Base-by-base conservation (phyloP, 2,329 filamentous ascomycete species). In the Beauveria sp. region DNA sequence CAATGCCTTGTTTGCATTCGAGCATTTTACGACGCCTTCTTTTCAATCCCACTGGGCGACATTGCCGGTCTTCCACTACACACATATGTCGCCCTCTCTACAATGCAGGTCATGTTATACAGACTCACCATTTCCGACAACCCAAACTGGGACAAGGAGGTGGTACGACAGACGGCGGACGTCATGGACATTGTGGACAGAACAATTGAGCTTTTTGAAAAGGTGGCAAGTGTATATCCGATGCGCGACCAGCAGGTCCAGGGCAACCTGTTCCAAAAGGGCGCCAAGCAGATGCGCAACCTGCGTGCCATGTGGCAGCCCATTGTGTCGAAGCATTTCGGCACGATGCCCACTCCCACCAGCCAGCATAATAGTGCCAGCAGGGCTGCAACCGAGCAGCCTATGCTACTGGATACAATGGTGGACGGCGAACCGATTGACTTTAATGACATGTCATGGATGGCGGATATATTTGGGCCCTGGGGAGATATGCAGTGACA, bases 131-230 rank as follows among this genome's bases (percentile, higher is more conserved):
- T 70, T 1, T 68, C 73, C 3, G 75, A 78, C 8, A 72, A 74
- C 51, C 73, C 74, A 2, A 72, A 68, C 6, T 79, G 76, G 77
- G 76, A 79, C 61, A 74, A 72, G 58, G 69, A 71, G 4, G 62
- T 72, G 1, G 69, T 78, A 6, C 70, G 70, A 16, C 67, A 67
- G 24, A 75, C 72, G 1, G 73, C 68, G 5, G 72, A 78, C 52
- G 65, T 77, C 0, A 66, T 75, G 2, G 58, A 63, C 7, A 65
- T 76, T n/a, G 63, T 77, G 5, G 72, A 76, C 46, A 69, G 70
- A 50, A 67, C 68, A 4, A 70, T 72, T 49, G 70, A 73, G n/a
- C 53, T 69, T n/a, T 73, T 75, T 40, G 63, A 65, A 22, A 66
- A 66, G 20, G 54, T 72, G 7, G 65, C 66, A 16, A 61, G 64